Base-by-base conservation (phyloP, 2,329 filamentous ascomycete genomes). In the Paecilomyces dactylethromorphus region DNA sequence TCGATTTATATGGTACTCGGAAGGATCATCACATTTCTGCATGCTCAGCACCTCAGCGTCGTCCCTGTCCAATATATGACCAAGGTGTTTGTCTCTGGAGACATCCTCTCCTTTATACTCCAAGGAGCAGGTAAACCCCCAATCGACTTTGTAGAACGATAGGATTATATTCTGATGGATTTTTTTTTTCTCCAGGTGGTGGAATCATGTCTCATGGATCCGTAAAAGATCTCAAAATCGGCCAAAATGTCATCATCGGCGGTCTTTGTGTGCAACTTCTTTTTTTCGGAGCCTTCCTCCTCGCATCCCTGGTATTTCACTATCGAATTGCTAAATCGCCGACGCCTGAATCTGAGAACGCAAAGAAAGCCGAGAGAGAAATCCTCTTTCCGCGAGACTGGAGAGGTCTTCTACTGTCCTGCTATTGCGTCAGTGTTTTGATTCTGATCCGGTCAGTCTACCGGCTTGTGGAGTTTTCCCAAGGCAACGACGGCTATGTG, bases 361-460 rank as follows among this genome's bases (percentile, higher is more conserved):
- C 24, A 26, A 26, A 52, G 13, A 8, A 12, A 10, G 7, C 18
- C 11, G 18, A 52, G 12, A 22, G 18, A 13, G 1, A 13, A 18
- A 52, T 52, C 4, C 56, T 67, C 5, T 2, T 39, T 1, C n/a
- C 35, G 13, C 12, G 12, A 39, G n/a, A 13, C 3, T 39, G 35
- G 35, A n/a, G n/a, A 15, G n/a, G n/a, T 12, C 13, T 39, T 13
- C 35, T 39, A 5, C 13, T 39, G 1, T 13, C 13, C n/a, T 39
- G 13, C 13, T 64, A 62, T 55, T 53, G 13, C 2, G 59, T 55
- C 24, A 63, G 59, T 29, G 15, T 56, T 15, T 51, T 67, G 35
- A 63, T 66, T 50, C 33, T 66, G 21, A 24, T 63, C 3, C 58
- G 65, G 54, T 62, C 60, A 2, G 39, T 69, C 35, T 67, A 64